These are phyloP conservation scores for Periglandula ipomoeae DNA, from an alignment of 2,329 filamentous ascomycete genomes.

Conservation along the genomic window DNA sequence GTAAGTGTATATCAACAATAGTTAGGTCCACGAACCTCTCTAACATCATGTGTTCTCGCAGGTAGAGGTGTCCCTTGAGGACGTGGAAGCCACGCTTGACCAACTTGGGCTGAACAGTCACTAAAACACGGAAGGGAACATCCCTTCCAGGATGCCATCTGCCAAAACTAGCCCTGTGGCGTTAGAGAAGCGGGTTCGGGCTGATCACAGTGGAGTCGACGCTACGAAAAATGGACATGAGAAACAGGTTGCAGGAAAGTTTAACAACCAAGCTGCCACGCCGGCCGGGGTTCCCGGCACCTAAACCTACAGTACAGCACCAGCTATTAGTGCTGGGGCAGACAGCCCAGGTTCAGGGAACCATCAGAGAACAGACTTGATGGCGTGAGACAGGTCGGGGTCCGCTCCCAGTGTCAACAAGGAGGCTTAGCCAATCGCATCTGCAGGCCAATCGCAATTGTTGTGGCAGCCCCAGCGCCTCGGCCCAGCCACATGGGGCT, in stretches of 20 bases:
- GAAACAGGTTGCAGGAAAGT: not conserved
- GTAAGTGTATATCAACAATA: not conserved
- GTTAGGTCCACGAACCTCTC: not conserved
- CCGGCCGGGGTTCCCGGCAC: no score
- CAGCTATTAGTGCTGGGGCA: no score
- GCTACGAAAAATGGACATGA: not conserved
- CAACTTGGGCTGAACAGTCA: not conserved
- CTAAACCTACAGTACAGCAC: no score
- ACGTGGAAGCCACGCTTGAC: not conserved
- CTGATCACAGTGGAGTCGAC: not conserved
- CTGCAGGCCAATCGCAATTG: not conserved
- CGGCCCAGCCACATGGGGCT: not conserved
- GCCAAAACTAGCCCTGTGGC: not conserved
- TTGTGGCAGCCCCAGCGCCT: not conserved
- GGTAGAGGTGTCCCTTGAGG: not conserved
- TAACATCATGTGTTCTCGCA: not conserved
- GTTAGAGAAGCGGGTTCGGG: not conserved
- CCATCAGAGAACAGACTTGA: no score
- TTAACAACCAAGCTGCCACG: no score
- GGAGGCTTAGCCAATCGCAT: not conserved
- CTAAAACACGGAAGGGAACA: not conserved
- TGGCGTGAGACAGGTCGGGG: not conserved
- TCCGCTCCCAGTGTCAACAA: not conserved
- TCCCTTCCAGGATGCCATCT: not conserved
- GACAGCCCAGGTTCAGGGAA: no score